phyloP scores from a whole-genome alignment of 176 grass and related monocot genomes.

The Triticum timopheevii region DNA sequence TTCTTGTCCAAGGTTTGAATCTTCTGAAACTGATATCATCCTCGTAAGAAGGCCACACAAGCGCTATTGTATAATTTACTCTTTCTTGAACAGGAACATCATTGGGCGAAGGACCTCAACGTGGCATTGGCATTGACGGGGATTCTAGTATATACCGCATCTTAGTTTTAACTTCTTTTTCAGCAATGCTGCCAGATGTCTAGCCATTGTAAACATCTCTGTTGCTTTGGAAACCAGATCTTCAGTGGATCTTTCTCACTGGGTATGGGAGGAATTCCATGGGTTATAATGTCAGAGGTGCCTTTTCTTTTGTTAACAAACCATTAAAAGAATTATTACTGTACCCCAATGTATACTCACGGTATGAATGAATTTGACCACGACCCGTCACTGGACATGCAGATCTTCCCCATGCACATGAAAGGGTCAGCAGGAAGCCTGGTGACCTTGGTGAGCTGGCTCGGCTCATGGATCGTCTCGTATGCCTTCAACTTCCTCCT shows the following conservation, averaged over 20 bases:
- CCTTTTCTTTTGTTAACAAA: background rate
- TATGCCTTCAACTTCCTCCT: conserved; percentile 82
- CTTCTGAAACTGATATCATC: background rate
- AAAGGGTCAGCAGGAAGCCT: conserved; percentile 86
- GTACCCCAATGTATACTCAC: background rate
- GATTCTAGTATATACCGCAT: conserved; percentile 52
- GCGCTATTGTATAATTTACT: background rate
- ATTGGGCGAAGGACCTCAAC: conserved; percentile 53
- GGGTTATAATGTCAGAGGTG: conserved; percentile 97
- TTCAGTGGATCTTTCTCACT: conserved; percentile 79
- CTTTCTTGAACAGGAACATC: conserved; percentile 44
- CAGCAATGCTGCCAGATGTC: background rate
- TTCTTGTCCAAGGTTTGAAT: conserved; percentile 64
- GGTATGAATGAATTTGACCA: background rate
- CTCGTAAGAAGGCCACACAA: background rate
- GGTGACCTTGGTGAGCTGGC: conserved; percentile 80
- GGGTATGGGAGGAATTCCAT: conserved; percentile 85
- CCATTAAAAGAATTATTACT: background rate
- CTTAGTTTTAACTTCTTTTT: background rate
- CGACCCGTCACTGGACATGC: background rate
- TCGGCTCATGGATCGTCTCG: conserved; percentile 72
- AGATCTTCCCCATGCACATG: conserved; percentile 88
- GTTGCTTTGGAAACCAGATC: conserved; percentile 36
- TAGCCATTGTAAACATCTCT: conserved; percentile 1
- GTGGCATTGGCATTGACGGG: conserved; percentile 60